phyloP scores from a whole-genome alignment of 1,284 basidiomycete species.

The Peniophora sp. region DNA sequence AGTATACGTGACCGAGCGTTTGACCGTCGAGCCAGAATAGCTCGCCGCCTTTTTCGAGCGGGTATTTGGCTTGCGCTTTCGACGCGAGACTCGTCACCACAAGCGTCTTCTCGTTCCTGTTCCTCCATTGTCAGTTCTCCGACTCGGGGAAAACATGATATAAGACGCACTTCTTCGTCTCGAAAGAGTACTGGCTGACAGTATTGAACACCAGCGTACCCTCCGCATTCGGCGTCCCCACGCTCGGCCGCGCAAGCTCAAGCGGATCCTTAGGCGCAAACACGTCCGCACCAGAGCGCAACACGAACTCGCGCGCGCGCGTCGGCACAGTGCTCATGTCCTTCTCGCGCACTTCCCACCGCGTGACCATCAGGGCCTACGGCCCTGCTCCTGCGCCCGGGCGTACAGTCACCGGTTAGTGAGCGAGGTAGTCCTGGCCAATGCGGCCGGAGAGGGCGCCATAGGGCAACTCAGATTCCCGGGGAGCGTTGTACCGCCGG shows the following conservation, averaged over 20 bases:
- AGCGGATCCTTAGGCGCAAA: constrained; percentile 73
- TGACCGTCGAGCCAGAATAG: constrained; percentile 68
- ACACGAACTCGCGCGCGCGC: constrained; percentile 32
- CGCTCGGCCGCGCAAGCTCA: constrained; percentile 60
- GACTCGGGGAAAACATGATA: no score
- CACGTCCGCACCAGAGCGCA: constrained; percentile 47
- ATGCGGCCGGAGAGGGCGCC: no score
- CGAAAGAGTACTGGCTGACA: constrained; percentile 61
- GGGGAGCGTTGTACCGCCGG: no score
- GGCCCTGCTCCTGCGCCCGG: no score
- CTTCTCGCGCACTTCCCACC: no score
- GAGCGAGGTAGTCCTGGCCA: no score
- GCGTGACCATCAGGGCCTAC: no score
- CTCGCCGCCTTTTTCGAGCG: constrained; percentile 57
- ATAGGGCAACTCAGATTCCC: no score
- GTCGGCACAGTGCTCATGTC: constrained; percentile 11
- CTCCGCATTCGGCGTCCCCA: constrained; percentile 52
- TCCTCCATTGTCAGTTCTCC: no score
- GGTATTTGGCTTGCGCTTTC: constrained; percentile 39
- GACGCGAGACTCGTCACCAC: constrained; percentile 52
- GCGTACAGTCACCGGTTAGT: no score
- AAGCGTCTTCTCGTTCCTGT: constrained; percentile 65
- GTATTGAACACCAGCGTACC: constrained; percentile 65
- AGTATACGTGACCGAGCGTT: constrained; percentile 61
- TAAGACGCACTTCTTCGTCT: constrained; percentile 67